Percentiles rank a stretch among this genome's conserved stretches.
Evolutionary conservation across 139 green algal species (phyloP).

Genomic region (Ettlia oleoabundans): DNA sequence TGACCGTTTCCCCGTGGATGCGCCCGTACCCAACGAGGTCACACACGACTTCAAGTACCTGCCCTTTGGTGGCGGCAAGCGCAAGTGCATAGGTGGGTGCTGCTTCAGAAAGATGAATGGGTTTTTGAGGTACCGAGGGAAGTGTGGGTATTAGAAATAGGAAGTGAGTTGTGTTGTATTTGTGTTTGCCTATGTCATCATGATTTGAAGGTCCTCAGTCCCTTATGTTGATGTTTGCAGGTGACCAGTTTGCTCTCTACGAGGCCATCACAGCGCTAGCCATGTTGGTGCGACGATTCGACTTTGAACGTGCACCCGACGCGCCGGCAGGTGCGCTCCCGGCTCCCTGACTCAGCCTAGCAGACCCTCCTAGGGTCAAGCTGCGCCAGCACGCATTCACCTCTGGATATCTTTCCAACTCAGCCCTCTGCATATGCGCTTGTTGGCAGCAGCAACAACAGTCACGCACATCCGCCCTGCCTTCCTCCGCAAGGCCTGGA

Average conservation of each 20-base stretch:
- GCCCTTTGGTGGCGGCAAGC: constrained; percentile 84
- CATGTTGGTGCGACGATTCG: constrained; percentile 86
- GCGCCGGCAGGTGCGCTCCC: constrained; percentile 48
- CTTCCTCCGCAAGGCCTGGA: no score
- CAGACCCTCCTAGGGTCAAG: no score
- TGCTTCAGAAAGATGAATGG: no score
- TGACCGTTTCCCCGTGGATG: constrained; percentile 74
- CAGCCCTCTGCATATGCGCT: no score
- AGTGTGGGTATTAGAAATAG: no score
- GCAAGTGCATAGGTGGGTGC: constrained; percentile 82
- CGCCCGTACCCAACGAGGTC: constrained; percentile 79
- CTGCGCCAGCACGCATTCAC: no score
- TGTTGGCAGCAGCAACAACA: no score
- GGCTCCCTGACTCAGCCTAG: background rate
- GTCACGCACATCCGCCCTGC: no score
- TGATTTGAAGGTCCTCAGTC: no score
- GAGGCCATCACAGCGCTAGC: constrained; percentile 85
- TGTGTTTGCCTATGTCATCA: no score
- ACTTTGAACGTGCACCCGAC: constrained; percentile 71
- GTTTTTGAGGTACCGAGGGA: background rate
- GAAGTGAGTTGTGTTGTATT: no score
- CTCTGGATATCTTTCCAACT: no score
- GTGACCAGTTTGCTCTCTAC: constrained; percentile 93
- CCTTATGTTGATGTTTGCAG: constrained; percentile 34
- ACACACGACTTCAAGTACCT: constrained; percentile 81